These are phyloP conservation scores for Fusarium sp. DNA, from an alignment of 2,329 filamentous ascomycete species.

Conservation along the genomic window DNA sequence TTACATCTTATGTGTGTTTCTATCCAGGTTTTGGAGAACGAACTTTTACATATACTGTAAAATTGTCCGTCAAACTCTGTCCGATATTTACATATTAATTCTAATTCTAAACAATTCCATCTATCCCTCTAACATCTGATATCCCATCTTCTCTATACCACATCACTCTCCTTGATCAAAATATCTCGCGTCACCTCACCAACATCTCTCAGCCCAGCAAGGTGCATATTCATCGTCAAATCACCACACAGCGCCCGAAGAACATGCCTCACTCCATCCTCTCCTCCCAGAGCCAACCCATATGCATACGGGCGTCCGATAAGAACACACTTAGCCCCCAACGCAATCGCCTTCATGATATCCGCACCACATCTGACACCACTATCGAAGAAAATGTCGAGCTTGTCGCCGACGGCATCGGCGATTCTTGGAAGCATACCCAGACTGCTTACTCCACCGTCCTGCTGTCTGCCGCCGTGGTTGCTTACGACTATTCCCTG, in stretches of 20 bases:
- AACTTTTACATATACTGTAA: too few relatives aligned
- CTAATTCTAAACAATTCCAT: too few relatives aligned
- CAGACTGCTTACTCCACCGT: constrained; percentile 31
- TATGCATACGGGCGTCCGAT: constrained; percentile 22
- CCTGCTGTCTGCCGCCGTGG: constrained; percentile 31
- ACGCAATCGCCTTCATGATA: constrained; percentile 20
- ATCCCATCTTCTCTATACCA: neutral
- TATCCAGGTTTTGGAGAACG: neutral
- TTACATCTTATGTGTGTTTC: neutral
- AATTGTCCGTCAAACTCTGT: too few relatives aligned
- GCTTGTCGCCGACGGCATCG: constrained; percentile 6
- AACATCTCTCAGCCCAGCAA: constrained; percentile 26
- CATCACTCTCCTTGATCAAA: constrained; percentile 8
- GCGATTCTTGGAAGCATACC: constrained; percentile 31
- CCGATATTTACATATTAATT: too few relatives aligned
- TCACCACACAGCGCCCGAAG: constrained; percentile 27
- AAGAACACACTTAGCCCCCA: constrained; percentile 22
- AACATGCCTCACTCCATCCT: constrained; percentile 27
- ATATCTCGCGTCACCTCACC: constrained; percentile 24
- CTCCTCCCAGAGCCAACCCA: constrained; percentile 2
- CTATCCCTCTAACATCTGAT: too few relatives aligned
- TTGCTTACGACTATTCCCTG: constrained; percentile 37
- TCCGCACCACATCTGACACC: constrained; percentile 23
- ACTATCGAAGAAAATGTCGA: constrained; percentile 22
- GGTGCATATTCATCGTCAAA: constrained; percentile 37